Percentiles rank a stretch among this genome's conserved stretches.
phyloP scores from a whole-genome alignment of 2,329 filamentous ascomycete genomes.

The Talaromyces sp. region DNA sequence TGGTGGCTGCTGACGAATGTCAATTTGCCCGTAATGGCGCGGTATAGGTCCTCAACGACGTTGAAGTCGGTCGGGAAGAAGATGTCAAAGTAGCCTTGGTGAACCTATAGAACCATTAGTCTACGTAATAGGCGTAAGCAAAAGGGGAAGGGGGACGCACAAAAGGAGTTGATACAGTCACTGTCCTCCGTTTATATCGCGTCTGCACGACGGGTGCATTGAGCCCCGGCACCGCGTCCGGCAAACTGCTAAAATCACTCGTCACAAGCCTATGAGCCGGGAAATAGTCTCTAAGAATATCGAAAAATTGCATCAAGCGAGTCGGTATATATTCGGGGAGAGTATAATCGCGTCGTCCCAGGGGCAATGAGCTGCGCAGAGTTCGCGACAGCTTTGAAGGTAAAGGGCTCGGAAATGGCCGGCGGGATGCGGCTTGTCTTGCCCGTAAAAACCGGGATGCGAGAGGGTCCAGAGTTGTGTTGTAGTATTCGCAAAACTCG shows the following conservation, averaged over 20 bases:
- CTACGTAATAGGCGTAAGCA: not conserved
- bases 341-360: constrained; percentile 68
- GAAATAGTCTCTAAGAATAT: constrained; percentile 82
- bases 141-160: constrained; percentile 53
- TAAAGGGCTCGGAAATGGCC: constrained; percentile 42
- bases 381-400: constrained; percentile 55
- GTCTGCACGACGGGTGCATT: constrained; percentile 98
- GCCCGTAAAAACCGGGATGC: constrained; percentile 78
- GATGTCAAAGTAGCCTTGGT: constrained; percentile 98
- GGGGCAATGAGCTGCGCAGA: constrained; percentile 63
- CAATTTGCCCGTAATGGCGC: constrained; percentile 86
- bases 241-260: constrained; percentile 84
- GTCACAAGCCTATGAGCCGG: constrained; percentile 84
- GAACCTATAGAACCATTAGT: constrained; percentile 58
- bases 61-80: constrained; percentile 95
- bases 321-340: constrained; percentile 91
- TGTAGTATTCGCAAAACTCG: constrained; percentile 95
- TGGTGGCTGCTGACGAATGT: constrained; percentile 82
- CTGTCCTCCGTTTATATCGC: constrained; percentile 77
- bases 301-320: constrained; percentile 93
- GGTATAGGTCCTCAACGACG: constrained; percentile 87
- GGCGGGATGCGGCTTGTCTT: constrained; percentile 66
- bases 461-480: constrained; percentile 72
- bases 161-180: constrained; percentile 84
- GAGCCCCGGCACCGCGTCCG: constrained; percentile 75